These are phyloP conservation scores for Diplodia seriata DNA, from an alignment of 2,329 filamentous ascomycete genomes.

Conservation along the genomic window DNA sequence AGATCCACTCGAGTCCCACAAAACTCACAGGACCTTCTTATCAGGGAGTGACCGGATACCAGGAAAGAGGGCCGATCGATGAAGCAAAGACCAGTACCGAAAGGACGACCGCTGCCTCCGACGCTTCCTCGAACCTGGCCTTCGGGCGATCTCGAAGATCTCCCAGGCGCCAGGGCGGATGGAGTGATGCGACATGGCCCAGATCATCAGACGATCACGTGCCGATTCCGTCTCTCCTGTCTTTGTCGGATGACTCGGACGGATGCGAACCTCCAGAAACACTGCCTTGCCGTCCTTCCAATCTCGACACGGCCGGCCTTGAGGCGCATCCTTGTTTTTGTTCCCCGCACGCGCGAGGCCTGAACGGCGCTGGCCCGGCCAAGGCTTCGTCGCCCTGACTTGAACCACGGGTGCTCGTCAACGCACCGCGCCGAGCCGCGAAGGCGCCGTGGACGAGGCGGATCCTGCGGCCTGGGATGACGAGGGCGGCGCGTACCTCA, in stretches of 20 bases:
- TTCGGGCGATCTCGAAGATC: conserved; percentile 19
- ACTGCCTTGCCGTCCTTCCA: not conserved
- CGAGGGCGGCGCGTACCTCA: conserved; percentile 7
- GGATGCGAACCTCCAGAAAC: not conserved
- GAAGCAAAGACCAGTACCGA: not conserved
- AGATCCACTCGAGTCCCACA: not conserved
- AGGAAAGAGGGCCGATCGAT: not conserved
- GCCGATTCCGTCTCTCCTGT: not conserved
- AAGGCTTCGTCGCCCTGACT: not conserved
- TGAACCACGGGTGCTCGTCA: conserved; percentile 4
- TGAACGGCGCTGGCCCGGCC: not conserved
- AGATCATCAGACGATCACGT: conserved; percentile 11
- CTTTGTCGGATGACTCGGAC: not conserved
- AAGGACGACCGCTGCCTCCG: not conserved
- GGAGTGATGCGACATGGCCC: not conserved
- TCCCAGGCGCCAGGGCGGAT: conserved; percentile 5
- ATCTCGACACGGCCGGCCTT: not conserved
- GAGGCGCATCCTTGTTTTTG: not conserved
- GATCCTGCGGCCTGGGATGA: not conserved
- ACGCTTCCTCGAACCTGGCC: not conserved
- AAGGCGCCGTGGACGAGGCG: not conserved
- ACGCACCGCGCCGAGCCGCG: conserved; percentile 23
- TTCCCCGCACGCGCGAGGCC: not conserved
- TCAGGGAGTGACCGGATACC: not conserved
- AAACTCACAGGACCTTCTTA: not conserved